Base-by-base conservation (phyloP, 495 filamentous ascomycete species). In the Penicillium dipodomyicola region DNA sequence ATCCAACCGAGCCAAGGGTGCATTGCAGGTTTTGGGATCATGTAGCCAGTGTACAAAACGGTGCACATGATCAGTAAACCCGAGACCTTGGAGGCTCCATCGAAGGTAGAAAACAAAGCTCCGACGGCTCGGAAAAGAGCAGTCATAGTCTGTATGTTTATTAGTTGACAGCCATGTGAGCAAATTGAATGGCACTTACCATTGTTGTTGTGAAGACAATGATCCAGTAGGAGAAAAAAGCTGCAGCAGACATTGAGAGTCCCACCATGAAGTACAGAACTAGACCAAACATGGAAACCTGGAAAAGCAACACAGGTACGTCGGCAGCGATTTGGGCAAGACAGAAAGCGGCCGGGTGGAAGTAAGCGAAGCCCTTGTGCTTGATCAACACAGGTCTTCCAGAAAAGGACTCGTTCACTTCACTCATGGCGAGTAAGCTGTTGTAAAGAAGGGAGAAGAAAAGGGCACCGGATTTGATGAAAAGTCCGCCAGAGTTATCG, bases 1-100 rank as follows among this genome's bases (percentile, higher is more conserved):
- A 93, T 72, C 89, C 89, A 92, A 5, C 77, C 77, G 56, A 92
- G 86, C 91, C 91, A 96, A 0, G 84, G 80, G 55, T 85, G 80
- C 84, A 94, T 88, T 44, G 83, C 66, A 0, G 73, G 75, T 8
- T 83, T 84, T 3, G 86, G 80, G 46, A 95, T 87, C 50, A 89
- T 77, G 66, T 75, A 75, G 27, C 72, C 79, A 39, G 59, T 67
- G 50, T 75, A 96, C 47, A 94, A 56, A 92, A 76, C 20, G 72
- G 47, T 48, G 56, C 63, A 42, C 42, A 57, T 54, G 54, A 61
- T 72, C 40, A 57, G 62, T 45, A 76, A 67, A 35, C 81, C 82
- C 7, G 81, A 80, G 0, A 84, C 66, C 59, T 83, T 81, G n/a
- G 79, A 80, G 1, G 82, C 77, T 30, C 70, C 79, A 58, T 84